Conservation (phyloP, 2,329 filamentous ascomycete genomes). For the Verticillium nubilum region DNA sequence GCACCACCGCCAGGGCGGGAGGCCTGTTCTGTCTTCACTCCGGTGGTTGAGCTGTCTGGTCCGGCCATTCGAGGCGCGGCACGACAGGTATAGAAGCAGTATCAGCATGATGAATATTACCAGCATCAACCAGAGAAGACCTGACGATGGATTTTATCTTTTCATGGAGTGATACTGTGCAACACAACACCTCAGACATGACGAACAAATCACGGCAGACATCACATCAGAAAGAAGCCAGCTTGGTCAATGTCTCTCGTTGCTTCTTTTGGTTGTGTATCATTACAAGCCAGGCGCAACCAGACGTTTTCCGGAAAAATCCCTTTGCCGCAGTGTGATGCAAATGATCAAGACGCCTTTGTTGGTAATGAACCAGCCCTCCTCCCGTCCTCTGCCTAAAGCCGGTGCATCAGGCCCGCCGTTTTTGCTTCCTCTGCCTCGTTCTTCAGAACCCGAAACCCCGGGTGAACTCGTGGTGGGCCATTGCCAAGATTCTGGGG, state of each 20-base stretch:
- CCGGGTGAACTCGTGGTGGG: too few species aligned
- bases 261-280: slow-evolving; percentile 14
- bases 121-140: not conserved
- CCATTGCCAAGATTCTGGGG: slow-evolving; percentile 1
- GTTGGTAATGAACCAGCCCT: slow-evolving; percentile 14
- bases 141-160: not conserved
- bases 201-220: not conserved
- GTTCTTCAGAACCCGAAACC: not conserved
- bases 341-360: slow-evolving; percentile 17
- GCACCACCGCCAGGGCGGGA: not conserved
- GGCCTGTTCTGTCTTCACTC: too few species aligned
- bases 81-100: not conserved
- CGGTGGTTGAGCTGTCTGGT: not conserved
- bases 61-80: not conserved
- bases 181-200: not conserved
- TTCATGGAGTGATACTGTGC: not conserved
- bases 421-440: not conserved
- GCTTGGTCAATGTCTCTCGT: slow-evolving; percentile 13
- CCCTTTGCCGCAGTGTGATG: slow-evolving; percentile 15
- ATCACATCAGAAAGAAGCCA: not conserved
- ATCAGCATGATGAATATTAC: not conserved
- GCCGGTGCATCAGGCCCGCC: not conserved
- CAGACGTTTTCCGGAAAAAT: slow-evolving; percentile 10
- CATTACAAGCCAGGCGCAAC: slow-evolving; percentile 16
- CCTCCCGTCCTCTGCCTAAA: slow-evolving; percentile 4